These are phyloP conservation scores for Nymphaea thermarum DNA, from an alignment of 164 flowering plant species.

Conservation along the genomic window DNA sequence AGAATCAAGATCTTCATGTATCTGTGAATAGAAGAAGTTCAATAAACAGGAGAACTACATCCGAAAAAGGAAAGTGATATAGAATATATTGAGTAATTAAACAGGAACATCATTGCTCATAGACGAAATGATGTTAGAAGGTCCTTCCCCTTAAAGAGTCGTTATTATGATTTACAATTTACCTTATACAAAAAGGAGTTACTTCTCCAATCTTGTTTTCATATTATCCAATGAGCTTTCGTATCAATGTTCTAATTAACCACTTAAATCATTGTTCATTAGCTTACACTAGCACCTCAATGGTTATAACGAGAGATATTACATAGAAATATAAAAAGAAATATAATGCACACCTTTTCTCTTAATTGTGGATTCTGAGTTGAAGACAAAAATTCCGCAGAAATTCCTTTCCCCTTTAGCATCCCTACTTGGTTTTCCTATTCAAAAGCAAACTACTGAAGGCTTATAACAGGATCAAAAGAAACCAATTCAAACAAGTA, in stretches of 20 bases:
- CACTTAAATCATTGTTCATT: too few species aligned
- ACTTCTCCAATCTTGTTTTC: too few species aligned
- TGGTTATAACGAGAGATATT: not conserved
- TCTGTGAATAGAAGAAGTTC: slow-evolving; percentile 20
- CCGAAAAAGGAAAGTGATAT: not conserved
- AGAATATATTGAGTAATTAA: too few species aligned
- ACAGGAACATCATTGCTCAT: not conserved
- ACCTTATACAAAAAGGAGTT: too few species aligned
- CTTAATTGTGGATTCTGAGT: slow-evolving; percentile 38
- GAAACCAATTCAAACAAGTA: not conserved
- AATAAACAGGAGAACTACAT: slow-evolving; percentile 4
- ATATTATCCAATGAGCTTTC: too few species aligned
- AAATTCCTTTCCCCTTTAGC: slow-evolving; percentile 71
- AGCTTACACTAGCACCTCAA: not conserved
- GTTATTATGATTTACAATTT: too few species aligned
- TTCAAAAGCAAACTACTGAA: slow-evolving; percentile 3
- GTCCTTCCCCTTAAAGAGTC: not conserved
- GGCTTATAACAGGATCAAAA: not conserved
- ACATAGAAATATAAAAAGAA: not conserved
- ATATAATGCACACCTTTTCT: slow-evolving; percentile 40
- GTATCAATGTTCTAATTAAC: too few species aligned
- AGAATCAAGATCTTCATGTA: slow-evolving; percentile 67
- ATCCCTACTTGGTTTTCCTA: slow-evolving; percentile 92
- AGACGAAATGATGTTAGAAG: not conserved
- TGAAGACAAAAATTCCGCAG: slow-evolving; percentile 87